Base-by-base conservation (phyloP, 129 eudicot genomes). In the Pittosporum tobira region DNA sequence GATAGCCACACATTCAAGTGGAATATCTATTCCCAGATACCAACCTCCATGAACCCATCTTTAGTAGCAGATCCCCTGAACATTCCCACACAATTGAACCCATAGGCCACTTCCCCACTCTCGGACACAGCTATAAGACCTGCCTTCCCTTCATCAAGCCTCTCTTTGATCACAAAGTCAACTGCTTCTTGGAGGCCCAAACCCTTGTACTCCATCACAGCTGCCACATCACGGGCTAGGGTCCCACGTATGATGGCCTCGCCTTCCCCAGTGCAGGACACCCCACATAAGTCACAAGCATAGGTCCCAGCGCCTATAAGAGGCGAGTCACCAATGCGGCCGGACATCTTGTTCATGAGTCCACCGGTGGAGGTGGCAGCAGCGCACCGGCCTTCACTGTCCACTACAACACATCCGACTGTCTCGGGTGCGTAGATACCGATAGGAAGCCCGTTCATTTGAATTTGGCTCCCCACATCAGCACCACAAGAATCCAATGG, bases 331-430 rank as follows among this genome's bases (percentile, higher is more conserved):
- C 97, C 97, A 10, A 90, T 90, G 6, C 97, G 67, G 1, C 97
- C 97, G 1, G 8, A 40, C 71, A 72, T 78, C 61, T 90, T 90
- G 77, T 90, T 90, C 95, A 90, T 86, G 3, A 90, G 76, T 23
- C 97, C 97, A 14, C 95, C 97, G 5, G 97, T 90, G 3, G 97
- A 90, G 0, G 97, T 90, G 44, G 93, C 97, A 2, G 95, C 97
- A 0, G 97, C 97, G 30, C 97, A 90, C 20, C 83, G 83, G 20
- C 95, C 95, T 64, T 80, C 57, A 64, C 73, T 60, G 72, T 90
- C 97, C 7, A 86, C 97, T 43, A 83, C 97, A 54, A 73, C 97
- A 48, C 97, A 90, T 14, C 97, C 97, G 3, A 85, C 97, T 0
- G 97, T 90, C 73, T 90, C 96, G 4, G 95, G 94, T 0, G 96